Conservation (phyloP, 768 basidiomycete species). For the Hydnomerulius pinastri region DNA sequence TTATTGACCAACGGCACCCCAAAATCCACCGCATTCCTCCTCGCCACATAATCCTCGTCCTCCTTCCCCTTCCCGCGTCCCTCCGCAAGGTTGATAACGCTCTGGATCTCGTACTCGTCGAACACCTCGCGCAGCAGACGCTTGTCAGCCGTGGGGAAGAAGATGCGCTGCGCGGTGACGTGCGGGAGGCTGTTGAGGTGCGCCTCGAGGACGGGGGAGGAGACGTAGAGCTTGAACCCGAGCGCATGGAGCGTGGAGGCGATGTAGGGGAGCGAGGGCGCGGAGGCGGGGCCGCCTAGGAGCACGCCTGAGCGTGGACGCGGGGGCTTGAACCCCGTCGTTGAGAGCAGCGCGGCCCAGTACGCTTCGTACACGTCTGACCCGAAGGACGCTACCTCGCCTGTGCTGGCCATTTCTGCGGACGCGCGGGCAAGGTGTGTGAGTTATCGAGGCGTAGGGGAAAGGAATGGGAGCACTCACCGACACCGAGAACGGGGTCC, state of each 20-base stretch:
- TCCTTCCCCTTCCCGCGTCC: slow-evolving; percentile 70
- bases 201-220: slow-evolving; percentile 75
- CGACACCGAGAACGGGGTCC: slow-evolving; percentile 95
- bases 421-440: slow-evolving; percentile 5
- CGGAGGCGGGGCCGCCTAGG: slow-evolving; percentile 85
- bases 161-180: slow-evolving; percentile 81
- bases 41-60: slow-evolving; percentile 96
- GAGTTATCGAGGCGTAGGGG: background rate
- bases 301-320: slow-evolving; percentile 83
- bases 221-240: slow-evolving; percentile 95
- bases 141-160: slow-evolving; percentile 97
- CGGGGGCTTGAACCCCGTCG: slow-evolving; percentile 94
- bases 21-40: slow-evolving; percentile 96
- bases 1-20: slow-evolving; percentile 92
- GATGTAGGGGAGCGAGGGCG: slow-evolving; percentile 84
- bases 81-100: slow-evolving; percentile 90
- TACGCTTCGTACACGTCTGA: slow-evolving; percentile 93
- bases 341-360: slow-evolving; percentile 92
- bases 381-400: slow-evolving; percentile 96
- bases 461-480: slow-evolving; percentile 46
- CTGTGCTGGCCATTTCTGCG: slow-evolving; percentile 96
- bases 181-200: slow-evolving; percentile 79
- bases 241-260: slow-evolving; percentile 79
- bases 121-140: slow-evolving; percentile 91
- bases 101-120: slow-evolving; percentile 91